phyloP scores from a whole-genome alignment of 306 rosid species.

The Clitoria ternatea region DNA sequence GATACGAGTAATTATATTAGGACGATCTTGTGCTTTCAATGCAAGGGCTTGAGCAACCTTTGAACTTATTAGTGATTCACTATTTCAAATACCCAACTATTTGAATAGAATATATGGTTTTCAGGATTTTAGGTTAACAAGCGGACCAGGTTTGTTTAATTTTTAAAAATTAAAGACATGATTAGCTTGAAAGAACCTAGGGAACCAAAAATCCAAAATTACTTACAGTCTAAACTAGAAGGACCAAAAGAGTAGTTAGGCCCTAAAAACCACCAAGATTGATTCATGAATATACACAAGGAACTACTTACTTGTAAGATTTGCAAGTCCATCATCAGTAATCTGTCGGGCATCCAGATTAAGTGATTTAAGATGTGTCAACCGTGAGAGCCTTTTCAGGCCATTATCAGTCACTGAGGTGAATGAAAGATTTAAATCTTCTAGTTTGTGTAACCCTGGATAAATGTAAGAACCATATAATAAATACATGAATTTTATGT shows the following conservation, averaged over 20 bases:
- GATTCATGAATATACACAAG: neutral
- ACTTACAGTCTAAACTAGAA: neutral
- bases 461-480: conserved; percentile 17
- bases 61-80: no score
- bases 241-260: neutral
- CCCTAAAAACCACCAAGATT: neutral
- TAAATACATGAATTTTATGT: conserved; percentile 3
- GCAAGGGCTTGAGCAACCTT: no score
- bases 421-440: conserved; percentile 86
- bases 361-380: conserved; percentile 78
- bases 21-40: no score
- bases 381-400: conserved; percentile 65
- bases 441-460: conserved; percentile 72
- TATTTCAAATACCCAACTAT: neutral
- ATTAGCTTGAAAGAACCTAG: neutral
- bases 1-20: no score
- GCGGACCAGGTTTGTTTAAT: neutral
- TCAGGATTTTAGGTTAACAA: neutral
- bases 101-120: neutral
- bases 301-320: conserved; percentile 64
- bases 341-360: conserved; percentile 88
- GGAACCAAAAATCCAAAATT: neutral
- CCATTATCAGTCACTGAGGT: conserved; percentile 71
- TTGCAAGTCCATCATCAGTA: conserved; percentile 74
- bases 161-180: no score